Conservation (phyloP, 306 rosid species). For the Vicia villosa region DNA sequence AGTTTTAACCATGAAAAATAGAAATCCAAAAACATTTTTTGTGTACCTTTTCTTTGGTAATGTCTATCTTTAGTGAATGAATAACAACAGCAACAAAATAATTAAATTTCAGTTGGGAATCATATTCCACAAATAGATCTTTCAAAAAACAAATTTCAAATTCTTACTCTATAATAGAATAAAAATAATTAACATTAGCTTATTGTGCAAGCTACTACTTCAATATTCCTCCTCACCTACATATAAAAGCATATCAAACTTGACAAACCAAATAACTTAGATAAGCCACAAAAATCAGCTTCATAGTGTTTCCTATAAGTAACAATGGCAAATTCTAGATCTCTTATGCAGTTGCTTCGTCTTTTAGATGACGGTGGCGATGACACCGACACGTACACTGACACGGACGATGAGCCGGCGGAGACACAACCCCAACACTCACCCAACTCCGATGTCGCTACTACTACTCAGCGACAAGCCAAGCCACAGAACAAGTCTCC, state of each 20-base stretch:
- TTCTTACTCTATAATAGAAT: not conserved
- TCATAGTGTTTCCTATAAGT: not conserved
- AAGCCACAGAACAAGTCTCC: not conserved
- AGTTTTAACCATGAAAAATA: too few species aligned
- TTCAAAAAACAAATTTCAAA: too few species aligned
- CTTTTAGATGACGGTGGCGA: not conserved
- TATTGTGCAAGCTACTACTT: constrained; percentile 25
- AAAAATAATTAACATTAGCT: constrained; percentile 5
- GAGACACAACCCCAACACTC: constrained; percentile 4
- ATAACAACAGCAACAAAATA: too few species aligned
- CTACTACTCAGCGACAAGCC: not conserved
- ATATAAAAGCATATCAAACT: constrained; percentile 15
- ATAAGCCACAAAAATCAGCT: constrained; percentile 7
- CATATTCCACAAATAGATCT: too few species aligned
- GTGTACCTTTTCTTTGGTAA: too few species aligned
- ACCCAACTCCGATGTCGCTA: not conserved
- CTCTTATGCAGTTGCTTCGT: constrained; percentile 5
- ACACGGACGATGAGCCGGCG: not conserved
- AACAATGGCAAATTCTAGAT: not conserved
- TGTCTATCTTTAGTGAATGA: too few species aligned
- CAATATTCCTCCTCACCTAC: constrained; percentile 36
- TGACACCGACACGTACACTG: not conserved
- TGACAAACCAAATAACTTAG: not conserved
- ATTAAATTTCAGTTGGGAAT: too few species aligned
- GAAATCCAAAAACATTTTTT: too few species aligned